phyloP scores from a whole-genome alignment of 768 basidiomycete species.

The Suillus brevipes region DNA sequence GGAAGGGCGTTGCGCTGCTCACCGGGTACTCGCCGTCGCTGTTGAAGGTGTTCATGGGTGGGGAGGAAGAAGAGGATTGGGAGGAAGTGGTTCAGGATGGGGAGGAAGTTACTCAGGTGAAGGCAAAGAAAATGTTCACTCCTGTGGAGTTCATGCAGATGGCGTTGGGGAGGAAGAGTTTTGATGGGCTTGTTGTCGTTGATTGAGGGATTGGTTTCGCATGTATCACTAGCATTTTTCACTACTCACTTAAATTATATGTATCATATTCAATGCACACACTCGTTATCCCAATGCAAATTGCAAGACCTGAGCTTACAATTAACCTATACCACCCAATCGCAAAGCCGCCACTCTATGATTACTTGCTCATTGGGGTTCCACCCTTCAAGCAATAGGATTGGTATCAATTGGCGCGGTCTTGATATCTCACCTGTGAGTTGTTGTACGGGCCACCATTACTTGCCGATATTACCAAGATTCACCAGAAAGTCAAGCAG shows the following conservation, averaged over 20 bases:
- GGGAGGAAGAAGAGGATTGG: conserved; percentile 40
- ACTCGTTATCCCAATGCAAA: background rate
- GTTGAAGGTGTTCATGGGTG: conserved; percentile 73
- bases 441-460: too few relatives aligned
- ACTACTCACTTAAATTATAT: background rate
- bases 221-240: conserved; percentile 3
- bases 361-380: background rate
- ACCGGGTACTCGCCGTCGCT: conserved; percentile 69
- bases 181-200: conserved; percentile 55
- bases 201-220: conserved; percentile 37
- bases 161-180: conserved; percentile 49
- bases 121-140: conserved; percentile 36
- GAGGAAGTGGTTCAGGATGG: conserved; percentile 33
- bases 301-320: background rate
- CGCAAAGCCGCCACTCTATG: background rate
- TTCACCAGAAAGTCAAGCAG: background rate
- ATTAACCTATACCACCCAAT: background rate
- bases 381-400: too few relatives aligned
- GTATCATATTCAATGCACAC: background rate
- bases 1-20: conserved; percentile 65
- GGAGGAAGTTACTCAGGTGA: background rate
- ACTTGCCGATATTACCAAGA: background rate
- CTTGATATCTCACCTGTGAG: too few relatives aligned
- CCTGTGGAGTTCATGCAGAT: conserved; percentile 49
- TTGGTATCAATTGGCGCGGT: too few relatives aligned